Percentiles rank a stretch among this genome's conserved stretches.
These are phyloP conservation scores for Pinus taeda DNA, from an alignment of 75 land plant species.

Conservation along the genomic window DNA sequence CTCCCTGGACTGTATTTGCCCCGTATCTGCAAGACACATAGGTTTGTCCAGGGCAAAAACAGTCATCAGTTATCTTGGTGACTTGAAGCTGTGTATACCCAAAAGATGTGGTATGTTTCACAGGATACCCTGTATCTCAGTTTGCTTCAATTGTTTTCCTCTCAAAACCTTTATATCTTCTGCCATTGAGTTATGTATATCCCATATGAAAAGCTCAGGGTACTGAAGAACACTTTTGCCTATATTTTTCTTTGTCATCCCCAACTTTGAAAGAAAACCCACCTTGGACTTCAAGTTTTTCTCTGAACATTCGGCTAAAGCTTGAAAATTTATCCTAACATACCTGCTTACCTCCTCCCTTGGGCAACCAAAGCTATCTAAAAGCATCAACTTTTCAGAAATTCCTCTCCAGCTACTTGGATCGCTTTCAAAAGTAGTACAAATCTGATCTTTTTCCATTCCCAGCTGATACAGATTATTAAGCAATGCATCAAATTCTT, in stretches of 20 bases:
- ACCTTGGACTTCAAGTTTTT: slow-evolving; percentile 12
- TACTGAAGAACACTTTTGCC: background rate
- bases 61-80: background rate
- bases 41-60: too few species aligned
- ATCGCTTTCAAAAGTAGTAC: slow-evolving; percentile 16
- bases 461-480: slow-evolving; percentile 25
- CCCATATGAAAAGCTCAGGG: background rate
- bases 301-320: slow-evolving; percentile 41
- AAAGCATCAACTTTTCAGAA: slow-evolving; percentile 16
- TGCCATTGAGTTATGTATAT: background rate
- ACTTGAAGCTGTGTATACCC: slow-evolving; percentile 20
- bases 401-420: slow-evolving; percentile 38
- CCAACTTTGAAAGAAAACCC: slow-evolving; percentile 32
- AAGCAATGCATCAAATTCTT: slow-evolving; percentile 23
- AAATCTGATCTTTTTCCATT: slow-evolving; percentile 21
- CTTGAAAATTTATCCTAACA: slow-evolving; percentile 23
- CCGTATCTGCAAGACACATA: background rate
- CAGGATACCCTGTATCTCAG: slow-evolving; percentile 32
- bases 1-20: background rate
- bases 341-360: slow-evolving; percentile 17
- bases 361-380: slow-evolving; percentile 22
- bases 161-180: background rate
- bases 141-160: slow-evolving; percentile 4
- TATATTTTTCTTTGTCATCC: slow-evolving; percentile 24
- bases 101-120: slow-evolving; percentile 31